Percentiles rank a stretch among this genome's conserved stretches.
phyloP scores from a whole-genome alignment of 352 stramenopile genomes.

The Phytopythium kandeliae region DNA sequence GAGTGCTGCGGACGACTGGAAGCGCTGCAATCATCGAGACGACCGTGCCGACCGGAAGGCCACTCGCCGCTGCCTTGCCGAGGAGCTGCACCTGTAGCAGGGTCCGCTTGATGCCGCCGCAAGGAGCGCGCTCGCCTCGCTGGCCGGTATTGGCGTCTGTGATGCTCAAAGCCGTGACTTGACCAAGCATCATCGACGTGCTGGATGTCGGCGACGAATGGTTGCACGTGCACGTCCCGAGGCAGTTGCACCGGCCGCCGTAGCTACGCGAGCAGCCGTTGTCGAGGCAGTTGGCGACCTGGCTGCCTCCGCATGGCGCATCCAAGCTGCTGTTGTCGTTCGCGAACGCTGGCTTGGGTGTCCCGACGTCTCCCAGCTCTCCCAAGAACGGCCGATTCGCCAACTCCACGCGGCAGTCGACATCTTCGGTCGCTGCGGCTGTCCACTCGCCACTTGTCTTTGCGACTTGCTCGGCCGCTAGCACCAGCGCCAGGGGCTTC shows the following conservation, averaged over 20 bases:
- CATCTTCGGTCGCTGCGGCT: not conserved
- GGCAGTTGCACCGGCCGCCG: slow-evolving; percentile 60
- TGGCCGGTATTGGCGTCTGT: not conserved
- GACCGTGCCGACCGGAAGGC: slow-evolving; percentile 20
- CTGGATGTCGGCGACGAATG: slow-evolving; percentile 7
- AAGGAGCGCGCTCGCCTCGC: not conserved
- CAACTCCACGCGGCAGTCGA: not conserved
- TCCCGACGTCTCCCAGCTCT: not conserved
- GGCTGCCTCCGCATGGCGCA: slow-evolving; percentile 25
- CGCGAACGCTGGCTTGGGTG: not conserved
- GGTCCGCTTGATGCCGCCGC: slow-evolving; percentile 16
- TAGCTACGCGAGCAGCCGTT: slow-evolving; percentile 66
- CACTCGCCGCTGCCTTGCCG: slow-evolving; percentile 11
- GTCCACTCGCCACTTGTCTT: not conserved
- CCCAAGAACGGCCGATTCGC: not conserved
- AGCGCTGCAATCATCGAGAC: slow-evolving; percentile 32
- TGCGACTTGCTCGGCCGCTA: not conserved
- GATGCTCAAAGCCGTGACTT: not conserved
- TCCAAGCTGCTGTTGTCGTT: slow-evolving; percentile 2
- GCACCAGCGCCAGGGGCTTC: not conserved
- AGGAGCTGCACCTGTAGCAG: slow-evolving; percentile 26
- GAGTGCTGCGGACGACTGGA: slow-evolving; percentile 42
- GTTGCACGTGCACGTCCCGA: slow-evolving; percentile 41
- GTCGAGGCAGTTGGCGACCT: slow-evolving; percentile 49
- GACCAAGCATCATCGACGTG: slow-evolving; percentile 6